Conservation (phyloP, 2,329 filamentous ascomycete species). For the Fusarium sororula region DNA sequence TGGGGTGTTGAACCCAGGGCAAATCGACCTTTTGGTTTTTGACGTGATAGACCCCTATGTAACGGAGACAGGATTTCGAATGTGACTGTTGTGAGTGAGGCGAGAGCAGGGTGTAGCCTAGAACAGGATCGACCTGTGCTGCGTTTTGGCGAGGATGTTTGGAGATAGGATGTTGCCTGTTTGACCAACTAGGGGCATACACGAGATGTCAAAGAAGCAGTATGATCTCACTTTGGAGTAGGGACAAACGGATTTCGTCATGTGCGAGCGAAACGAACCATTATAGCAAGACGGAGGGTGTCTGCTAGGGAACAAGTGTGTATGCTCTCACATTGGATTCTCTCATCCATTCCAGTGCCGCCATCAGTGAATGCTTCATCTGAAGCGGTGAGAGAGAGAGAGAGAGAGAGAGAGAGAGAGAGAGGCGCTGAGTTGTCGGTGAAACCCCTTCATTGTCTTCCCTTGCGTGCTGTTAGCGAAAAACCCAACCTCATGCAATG, state of each 20-base stretch:
- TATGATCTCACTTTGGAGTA: constrained; percentile 20
- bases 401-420: not conserved
- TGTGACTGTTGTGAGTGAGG: constrained; percentile 11
- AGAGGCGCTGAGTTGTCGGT: constrained; percentile 16
- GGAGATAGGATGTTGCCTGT: constrained; percentile 11
- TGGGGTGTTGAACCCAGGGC: not conserved
- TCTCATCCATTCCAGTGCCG: not conserved
- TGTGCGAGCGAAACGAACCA: constrained; percentile 1
- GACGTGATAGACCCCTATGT: constrained; percentile 15
- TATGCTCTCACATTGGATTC: not conserved
- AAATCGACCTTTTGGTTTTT: not conserved
- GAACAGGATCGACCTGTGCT: constrained; percentile 17
- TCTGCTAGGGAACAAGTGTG: not conserved
- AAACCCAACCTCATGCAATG: constrained; percentile 17
- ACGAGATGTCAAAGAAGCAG: constrained; percentile 12
- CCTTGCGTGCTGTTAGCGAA: constrained; percentile 5
- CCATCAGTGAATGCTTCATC: not conserved
- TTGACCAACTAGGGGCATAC: constrained; percentile 10
- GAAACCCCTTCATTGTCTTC: constrained; percentile 2
- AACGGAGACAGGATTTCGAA: not conserved
- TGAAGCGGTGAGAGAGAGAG: constrained; percentile 27
- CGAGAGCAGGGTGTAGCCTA: constrained; percentile 28
- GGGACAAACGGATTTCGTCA: constrained; percentile 19
- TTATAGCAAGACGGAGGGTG: constrained; percentile 1
- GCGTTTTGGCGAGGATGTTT: constrained; percentile 8